Base-by-base conservation (phyloP, 1,139 yeast genomes). In the Schizosaccharomyces versatilis region DNA sequence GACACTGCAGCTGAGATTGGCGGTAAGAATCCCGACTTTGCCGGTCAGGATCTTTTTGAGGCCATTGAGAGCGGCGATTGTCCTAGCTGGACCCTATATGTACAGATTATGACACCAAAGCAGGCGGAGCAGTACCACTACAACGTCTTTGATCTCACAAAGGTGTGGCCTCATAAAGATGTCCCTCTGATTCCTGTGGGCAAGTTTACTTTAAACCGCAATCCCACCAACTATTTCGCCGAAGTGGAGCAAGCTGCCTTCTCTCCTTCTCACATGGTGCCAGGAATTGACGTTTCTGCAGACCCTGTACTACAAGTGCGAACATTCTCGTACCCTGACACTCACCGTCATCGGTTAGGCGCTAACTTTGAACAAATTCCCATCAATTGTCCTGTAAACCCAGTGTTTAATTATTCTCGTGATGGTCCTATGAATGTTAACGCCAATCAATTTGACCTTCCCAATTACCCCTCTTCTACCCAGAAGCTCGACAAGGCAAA, bases 261-360 rank as follows among this genome's bases (percentile, higher is more conserved):
- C 70, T 74, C 86, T 53, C 94, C 94, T 59, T 76, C 86, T 47
- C 85, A 84, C 69, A 77, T 86, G 42, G 84, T 84, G 57, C 94
- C 94, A 57, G 84, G 81, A 62, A 78, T 81, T 75, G 85, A 81
- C 68, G 77, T 94, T 54, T 79, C 86, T 53, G 86, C 86, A 62
- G 94, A 84, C 67, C 93, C 94, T 54, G 94, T 84, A 53, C 73
- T 84, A 67, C 94, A 84, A 71, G 78, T 86, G 17, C 78, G 94
- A 69, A 72, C 84, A 62, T 84, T 83, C 69, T 81, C 94, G 42
- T 84, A 84, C 71, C 79, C 88, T 58, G 94, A 84, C 70, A 83
- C 94, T 55, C 94, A 83, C 59, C 67, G 73, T 51, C 76, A 79
- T 70, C 73, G 84, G 65, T 72, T 81, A 63, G 88, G 88, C 56